Evolutionary conservation across 2,329 filamentous ascomycete genomes (phyloP), one percentile per base, ranked within the genome.

Genomic region (Basipetospora chlamydospora): DNA sequence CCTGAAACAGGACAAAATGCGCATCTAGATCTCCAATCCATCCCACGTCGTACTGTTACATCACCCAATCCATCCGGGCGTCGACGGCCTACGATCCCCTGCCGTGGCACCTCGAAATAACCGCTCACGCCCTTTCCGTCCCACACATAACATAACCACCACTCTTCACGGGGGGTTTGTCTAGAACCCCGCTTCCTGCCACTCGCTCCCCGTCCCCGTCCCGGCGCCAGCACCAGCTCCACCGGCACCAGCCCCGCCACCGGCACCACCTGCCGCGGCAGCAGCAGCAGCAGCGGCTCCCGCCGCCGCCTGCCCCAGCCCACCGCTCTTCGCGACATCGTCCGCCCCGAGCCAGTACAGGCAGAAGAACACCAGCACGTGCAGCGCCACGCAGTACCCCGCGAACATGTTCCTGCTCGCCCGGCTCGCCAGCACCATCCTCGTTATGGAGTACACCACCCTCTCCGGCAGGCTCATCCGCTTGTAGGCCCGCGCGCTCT

Each of bases 351-450:
- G 75, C 73, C 78, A 87, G 58, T 88, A 96, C 42, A 96, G 63
- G 56, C 85, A 80, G 46, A 80, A 66, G 51, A 98, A 90, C 3
- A 96, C 78, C 33, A 98, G 60, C 30, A 95, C 51, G 61, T 98
- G 90, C 46, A 98, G 66, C 23, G 77, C 84, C 25, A 95, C 63
- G 55, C 88, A 92, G 57, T 98, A 98, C 9, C 73, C 77, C 1
- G 87, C 90, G 58, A 98, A 98, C 41, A 98, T 56, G 55, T 96
- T 98, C 44, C 92, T 73, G 60, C 86, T 95, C 20, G 80, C 83
- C 42, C 90, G 68, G 32, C 86, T 94, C 35, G 87, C 84, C 43
- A 98, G 66, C 32, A 98, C 84, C 62, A 94, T 83, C 39, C 86
- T 73, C 32, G 88, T 94, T 37, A 95, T 70, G 23, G 86, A 87